phyloP scores from a whole-genome alignment of 495 filamentous ascomycete species.

The Trichoderma reesei region DNA sequence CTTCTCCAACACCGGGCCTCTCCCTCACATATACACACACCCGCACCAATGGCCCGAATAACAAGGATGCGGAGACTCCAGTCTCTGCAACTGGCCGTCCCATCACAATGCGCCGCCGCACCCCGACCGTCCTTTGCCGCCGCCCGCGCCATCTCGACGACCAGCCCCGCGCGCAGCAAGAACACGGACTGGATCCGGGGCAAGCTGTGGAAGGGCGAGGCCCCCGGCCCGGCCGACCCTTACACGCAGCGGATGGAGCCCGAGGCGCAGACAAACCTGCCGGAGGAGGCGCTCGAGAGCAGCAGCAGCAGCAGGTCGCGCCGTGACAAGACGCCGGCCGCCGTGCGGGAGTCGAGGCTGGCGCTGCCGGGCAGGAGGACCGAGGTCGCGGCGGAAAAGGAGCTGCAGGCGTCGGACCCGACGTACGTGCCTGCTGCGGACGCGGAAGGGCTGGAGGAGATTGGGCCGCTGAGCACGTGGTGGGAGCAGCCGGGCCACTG shows the following conservation, averaged over 20 bases:
- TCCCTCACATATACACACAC: neutral
- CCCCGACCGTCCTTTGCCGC: neutral
- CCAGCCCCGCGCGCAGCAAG: neutral
- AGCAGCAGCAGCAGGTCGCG: neutral
- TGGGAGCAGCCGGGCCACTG: slow-evolving; percentile 37
- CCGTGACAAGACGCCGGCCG: slow-evolving; percentile 6
- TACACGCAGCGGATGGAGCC: slow-evolving; percentile 7
- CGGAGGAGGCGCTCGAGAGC: slow-evolving; percentile 4
- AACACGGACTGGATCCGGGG: slow-evolving; percentile 6
- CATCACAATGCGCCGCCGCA: neutral
- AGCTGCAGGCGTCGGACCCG: slow-evolving; percentile 20
- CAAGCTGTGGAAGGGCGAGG: slow-evolving; percentile 7
- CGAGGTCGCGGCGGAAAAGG: slow-evolving; percentile 15
- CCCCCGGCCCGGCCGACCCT: slow-evolving; percentile 2
- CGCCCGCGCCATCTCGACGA: slow-evolving; percentile 11
- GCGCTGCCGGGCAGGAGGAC: slow-evolving; percentile 13
- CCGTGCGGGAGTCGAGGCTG: slow-evolving; percentile 6
- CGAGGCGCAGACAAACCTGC: neutral
- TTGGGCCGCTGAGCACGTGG: slow-evolving; percentile 46
- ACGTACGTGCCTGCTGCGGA: slow-evolving; percentile 49
- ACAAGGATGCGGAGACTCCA: neutral
- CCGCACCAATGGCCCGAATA: slow-evolving; percentile 10
- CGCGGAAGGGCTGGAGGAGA: slow-evolving; percentile 45
- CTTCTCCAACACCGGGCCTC: neutral
- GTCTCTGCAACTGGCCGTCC: neutral